phyloP scores from a whole-genome alignment of 768 basidiomycete genomes.

The Goffeauzyma gilvescens region DNA sequence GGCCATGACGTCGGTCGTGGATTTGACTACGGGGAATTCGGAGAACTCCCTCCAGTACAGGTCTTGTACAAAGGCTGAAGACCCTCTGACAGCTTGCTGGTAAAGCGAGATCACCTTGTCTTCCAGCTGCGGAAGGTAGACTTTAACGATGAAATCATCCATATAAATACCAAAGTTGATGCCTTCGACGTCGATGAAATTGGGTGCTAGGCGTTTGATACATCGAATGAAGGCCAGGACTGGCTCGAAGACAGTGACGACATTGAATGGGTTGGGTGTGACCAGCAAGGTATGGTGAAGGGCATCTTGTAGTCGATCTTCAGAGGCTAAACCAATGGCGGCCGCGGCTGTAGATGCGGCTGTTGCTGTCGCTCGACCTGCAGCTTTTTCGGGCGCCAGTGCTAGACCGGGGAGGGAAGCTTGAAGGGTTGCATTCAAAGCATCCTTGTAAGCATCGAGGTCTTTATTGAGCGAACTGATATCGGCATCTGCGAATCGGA shows the following conservation, averaged over 20 bases:
- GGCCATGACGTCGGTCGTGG: constrained; percentile 64
- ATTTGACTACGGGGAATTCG: constrained; percentile 51
- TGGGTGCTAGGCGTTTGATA: constrained; percentile 50
- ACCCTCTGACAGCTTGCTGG: constrained; percentile 49
- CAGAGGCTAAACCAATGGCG: constrained; percentile 45
- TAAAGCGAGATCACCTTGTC: constrained; percentile 78
- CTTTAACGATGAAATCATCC: constrained; percentile 80
- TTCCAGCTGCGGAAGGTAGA: constrained; percentile 84
- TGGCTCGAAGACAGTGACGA: constrained; percentile 82
- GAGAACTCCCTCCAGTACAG: no score
- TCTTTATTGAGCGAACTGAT: constrained; percentile 47
- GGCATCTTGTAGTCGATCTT: constrained; percentile 52
- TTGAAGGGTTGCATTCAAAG: constrained; percentile 59
- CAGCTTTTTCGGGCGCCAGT: background rate
- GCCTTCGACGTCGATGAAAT: constrained; percentile 14
- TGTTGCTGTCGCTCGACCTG: background rate
- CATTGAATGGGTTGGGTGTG: constrained; percentile 81
- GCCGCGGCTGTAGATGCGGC: no score
- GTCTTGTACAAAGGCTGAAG: background rate
- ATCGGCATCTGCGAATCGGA: constrained; percentile 84
- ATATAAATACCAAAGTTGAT: constrained; percentile 50
- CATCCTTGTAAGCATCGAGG: constrained; percentile 62
- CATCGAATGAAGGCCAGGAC: constrained; percentile 66
- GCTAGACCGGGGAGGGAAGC: constrained; percentile 89
- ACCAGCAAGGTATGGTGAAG: constrained; percentile 71